Conservation (phyloP, 306 rosid species). For the Echinosophora koreensis region DNA sequence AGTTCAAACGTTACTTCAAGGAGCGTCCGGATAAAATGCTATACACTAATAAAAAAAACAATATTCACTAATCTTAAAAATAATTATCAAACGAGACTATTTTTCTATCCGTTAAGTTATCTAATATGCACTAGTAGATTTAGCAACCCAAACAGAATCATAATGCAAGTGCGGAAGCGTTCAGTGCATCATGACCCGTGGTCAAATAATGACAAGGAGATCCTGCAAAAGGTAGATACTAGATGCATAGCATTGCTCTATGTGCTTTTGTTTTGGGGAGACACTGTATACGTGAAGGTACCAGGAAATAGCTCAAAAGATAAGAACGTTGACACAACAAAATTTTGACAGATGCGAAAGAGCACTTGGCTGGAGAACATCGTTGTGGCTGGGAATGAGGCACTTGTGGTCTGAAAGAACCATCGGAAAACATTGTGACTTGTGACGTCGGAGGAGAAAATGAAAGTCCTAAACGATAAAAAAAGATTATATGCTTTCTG, state of each 20-base stretch:
- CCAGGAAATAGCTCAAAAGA: constrained; percentile 42
- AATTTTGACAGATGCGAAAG: neutral
- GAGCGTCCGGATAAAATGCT: too few species aligned
- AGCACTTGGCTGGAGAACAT: neutral
- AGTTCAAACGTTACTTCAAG: too few species aligned
- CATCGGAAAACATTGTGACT: neutral
- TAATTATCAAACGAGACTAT: too few species aligned
- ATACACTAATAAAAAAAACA: too few species aligned
- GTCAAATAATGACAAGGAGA: neutral
- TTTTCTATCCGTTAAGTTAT: too few species aligned
- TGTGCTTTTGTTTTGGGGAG: neutral
- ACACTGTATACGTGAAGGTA: constrained; percentile 32
- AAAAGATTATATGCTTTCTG: too few species aligned
- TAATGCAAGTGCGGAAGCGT: neutral
- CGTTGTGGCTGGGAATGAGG: neutral
- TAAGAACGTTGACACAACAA: constrained; percentile 15
- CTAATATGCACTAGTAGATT: too few species aligned
- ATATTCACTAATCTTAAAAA: too few species aligned
- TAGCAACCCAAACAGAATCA: too few species aligned
- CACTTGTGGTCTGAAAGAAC: neutral
- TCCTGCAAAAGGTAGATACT: neutral
- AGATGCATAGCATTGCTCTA: neutral
- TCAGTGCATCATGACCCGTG: neutral
- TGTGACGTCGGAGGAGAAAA: neutral
- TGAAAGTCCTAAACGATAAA: neutral